Conservation (phyloP, 2,329 filamentous ascomycete species). For the Penicillium sp. region DNA sequence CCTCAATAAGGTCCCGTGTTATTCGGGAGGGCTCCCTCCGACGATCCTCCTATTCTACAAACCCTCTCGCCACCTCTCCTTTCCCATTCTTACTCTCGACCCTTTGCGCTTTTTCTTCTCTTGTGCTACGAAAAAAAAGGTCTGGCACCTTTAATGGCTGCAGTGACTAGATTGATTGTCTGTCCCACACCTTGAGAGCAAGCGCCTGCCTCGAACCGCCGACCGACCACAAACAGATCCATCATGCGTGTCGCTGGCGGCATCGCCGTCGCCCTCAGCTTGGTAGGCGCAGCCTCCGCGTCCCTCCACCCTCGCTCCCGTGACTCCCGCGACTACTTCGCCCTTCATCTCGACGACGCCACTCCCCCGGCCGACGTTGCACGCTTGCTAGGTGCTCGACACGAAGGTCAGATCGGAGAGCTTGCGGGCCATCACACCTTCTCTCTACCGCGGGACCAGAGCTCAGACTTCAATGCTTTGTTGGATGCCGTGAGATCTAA, state of each 20-base stretch:
- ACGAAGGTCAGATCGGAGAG: slow-evolving; percentile 79
- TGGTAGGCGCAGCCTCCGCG: slow-evolving; percentile 51
- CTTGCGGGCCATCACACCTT: slow-evolving; percentile 84
- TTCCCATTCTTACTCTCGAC: not conserved
- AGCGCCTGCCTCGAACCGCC: slow-evolving; percentile 15
- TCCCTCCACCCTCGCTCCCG: slow-evolving; percentile 66
- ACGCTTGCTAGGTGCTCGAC: slow-evolving; percentile 68
- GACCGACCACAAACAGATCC: not conserved
- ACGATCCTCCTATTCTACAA: slow-evolving; percentile 19
- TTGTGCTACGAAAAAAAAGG: slow-evolving; percentile 2
- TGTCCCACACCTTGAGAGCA: slow-evolving; percentile 12
- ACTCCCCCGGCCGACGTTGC: slow-evolving; percentile 70
- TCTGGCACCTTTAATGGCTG: slow-evolving; percentile 26
- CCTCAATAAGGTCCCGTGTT: slow-evolving; percentile 9
- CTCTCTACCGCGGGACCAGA: slow-evolving; percentile 62
- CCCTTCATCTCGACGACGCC: slow-evolving; percentile 74
- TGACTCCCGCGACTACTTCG: slow-evolving; percentile 86
- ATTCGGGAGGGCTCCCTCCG: slow-evolving; percentile 2
- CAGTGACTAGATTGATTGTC: not conserved
- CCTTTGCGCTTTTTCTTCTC: not conserved
- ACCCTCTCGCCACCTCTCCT: not conserved
- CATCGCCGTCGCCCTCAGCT: slow-evolving; percentile 51
- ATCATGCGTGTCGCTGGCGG: slow-evolving; percentile 28
- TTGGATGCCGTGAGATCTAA: slow-evolving; percentile 57
- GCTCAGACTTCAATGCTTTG: slow-evolving; percentile 56